Base-by-base conservation (phyloP, 1,139 yeast genomes). In the Magnusiomyces starmeri region DNA sequence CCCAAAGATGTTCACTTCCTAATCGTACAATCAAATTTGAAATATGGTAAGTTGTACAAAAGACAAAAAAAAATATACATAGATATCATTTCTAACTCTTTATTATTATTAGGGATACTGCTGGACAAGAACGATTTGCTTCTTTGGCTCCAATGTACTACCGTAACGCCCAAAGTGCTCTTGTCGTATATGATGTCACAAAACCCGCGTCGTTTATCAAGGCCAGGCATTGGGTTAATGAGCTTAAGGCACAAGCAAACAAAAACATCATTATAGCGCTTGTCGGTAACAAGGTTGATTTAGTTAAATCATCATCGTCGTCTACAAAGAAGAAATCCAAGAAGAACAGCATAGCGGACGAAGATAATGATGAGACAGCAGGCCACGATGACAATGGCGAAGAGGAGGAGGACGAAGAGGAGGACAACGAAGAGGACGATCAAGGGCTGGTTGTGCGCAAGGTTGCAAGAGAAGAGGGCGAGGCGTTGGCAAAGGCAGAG, bases 211-310 rank as follows among this genome's bases (percentile, higher is more conserved):
- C 95, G 21, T 90, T 92, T 63, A 86, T 92, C 64, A 90, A 92
- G 70, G 98, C 97, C n/a, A 83, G 97, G 63, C 97, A 90, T 70
- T 92, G 98, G 98, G 97, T 92, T 54, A 88, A 88, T 65, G 97
- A 92, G 68, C 76, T 92, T 60, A 96, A 88, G 64, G 96, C 94
- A 60, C 97, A 90, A 70, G 97, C 97, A 22, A 76, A 85, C 32
- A 88, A 88, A 59, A 90, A 85, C 61, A 92, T 92, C 57, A 81
- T 89, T 53, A 90, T 92, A 67, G 97, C 97, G 2, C 75, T 92
- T 46, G 96, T 90, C 35, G 98, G 97, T 32, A 92, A 92, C 73
- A 89, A 92, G 70, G 78, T 79, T 57, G 98, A 92, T 71, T 74
- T 92, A 50, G 69, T 61, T 21, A 46, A 32, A n/a, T 32, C 26